Evolutionary conservation across 495 filamentous ascomycete genomes (phyloP), one percentile per base, ranked within the genome.

Genomic region (Pseudomonodictys pantanalensis): DNA sequence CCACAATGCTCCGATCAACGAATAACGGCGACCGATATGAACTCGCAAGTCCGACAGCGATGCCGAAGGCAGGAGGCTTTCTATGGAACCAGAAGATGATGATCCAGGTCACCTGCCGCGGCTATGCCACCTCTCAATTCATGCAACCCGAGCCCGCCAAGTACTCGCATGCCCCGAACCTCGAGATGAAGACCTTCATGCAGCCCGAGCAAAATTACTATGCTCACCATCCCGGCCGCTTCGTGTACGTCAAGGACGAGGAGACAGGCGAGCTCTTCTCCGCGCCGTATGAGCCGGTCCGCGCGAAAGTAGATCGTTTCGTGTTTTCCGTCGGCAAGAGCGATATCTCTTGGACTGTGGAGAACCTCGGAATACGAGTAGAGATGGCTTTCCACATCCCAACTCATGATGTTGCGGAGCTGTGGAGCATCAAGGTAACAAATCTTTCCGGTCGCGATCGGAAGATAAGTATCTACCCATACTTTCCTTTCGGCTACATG

Each of bases 61-160:
- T 82, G 73, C 80, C 80, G 59, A 81, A 81, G 70, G 77, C 78
- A 10, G 78, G 71, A 12, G 78, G 74, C 52, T 82, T 82, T 64
- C 70, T 82, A n/a, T 82, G 80, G 80, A 82, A 82, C 63, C 78
- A 81, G 69, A 76, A 74, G 69, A 82, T 82, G 80, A 82, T 82
- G 80, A 80, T 82, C 46, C 78, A 81, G 56, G 72, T 78, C 45
- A 81, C 78, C 50, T 82, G 80, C 60, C 77, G 80, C 26, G 80
- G 80, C 28, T 82, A 78, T 66, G 77, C 80, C 25, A 80, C 75
- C 2, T 75, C 80, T 8, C 80, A 82, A 46, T 82, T 81, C 75
- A 81, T 82, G 80, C 80, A 82, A 66, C 80, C 80, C 0, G 80
- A 82, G 62, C 80, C 80, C 28, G 73, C 79, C 53, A 82, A 82